These are phyloP conservation scores for Aspergillus avenaceus DNA, from an alignment of 495 filamentous ascomycete species.

Conservation along the genomic window DNA sequence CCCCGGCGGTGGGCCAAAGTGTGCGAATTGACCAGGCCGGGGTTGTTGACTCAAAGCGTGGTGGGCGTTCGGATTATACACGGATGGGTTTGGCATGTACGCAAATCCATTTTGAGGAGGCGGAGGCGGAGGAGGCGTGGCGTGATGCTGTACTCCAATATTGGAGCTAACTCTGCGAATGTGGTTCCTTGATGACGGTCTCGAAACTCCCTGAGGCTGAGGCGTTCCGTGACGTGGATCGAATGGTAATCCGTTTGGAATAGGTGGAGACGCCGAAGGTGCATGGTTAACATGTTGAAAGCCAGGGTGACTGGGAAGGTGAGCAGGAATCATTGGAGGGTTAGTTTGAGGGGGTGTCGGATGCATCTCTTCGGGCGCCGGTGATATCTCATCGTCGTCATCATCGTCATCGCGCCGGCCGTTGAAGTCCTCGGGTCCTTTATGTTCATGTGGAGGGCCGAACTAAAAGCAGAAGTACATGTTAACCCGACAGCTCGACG, in stretches of 20 bases:
- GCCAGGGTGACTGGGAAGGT: constrained; percentile 68
- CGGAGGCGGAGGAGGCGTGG: constrained; percentile 55
- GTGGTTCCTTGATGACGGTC: constrained; percentile 80
- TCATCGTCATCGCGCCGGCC: constrained; percentile 83
- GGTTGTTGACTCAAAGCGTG: constrained; percentile 37
- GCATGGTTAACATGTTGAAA: constrained; percentile 82
- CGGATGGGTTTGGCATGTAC: constrained; percentile 80
- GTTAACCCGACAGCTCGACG: not conserved
- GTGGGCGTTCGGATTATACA: constrained; percentile 72
- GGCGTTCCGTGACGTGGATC: constrained; percentile 73
- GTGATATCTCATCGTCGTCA: constrained; percentile 63
- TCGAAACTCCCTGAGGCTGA: constrained; percentile 68
- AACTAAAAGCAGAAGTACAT: constrained; percentile 52
- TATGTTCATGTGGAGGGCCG: constrained; percentile 89
- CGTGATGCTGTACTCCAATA: constrained; percentile 62
- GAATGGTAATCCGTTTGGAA: constrained; percentile 72
- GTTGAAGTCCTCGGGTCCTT: constrained; percentile 88
- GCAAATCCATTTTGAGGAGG: constrained; percentile 70
- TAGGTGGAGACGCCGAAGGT: constrained; percentile 85
- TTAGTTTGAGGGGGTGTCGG: constrained; percentile 44
- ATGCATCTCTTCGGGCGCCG: constrained; percentile 59
- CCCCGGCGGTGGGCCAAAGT: constrained; percentile 43
- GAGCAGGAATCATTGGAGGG: constrained; percentile 63
- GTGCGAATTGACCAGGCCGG: constrained; percentile 43
- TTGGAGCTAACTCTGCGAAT: constrained; percentile 71